Percentiles rank a stretch among this genome's conserved stretches.
phyloP scores from a whole-genome alignment of 371 early-diverging fungal genomes.

The Chytridium lagenaria region DNA sequence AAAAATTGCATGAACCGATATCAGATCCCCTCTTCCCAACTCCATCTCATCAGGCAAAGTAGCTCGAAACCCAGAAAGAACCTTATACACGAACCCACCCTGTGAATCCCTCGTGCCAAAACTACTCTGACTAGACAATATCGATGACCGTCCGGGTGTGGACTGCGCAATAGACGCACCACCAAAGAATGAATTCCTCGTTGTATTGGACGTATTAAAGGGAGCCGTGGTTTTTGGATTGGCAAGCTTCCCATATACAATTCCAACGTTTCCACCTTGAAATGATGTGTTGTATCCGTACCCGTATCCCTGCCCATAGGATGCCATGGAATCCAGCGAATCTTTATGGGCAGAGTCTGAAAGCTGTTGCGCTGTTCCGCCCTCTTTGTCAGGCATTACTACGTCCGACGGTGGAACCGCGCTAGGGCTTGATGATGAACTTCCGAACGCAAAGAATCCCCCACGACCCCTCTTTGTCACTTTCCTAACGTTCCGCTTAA shows the following conservation, averaged over 20 bases:
- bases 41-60: slow-evolving; percentile 4
- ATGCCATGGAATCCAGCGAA: background rate
- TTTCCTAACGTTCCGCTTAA: background rate
- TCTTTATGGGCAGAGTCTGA: background rate
- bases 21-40: slow-evolving; percentile 3
- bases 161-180: background rate
- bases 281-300: background rate
- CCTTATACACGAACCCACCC: slow-evolving; percentile 7
- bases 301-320: background rate
- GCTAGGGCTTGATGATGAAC: background rate
- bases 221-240: background rate
- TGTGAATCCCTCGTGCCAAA: slow-evolving; percentile 23
- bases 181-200: no score
- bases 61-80: background rate
- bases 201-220: background rate
- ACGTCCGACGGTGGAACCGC: background rate
- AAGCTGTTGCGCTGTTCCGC: background rate
- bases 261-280: background rate
- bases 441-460: no score
- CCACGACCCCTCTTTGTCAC: background rate
- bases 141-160: background rate
- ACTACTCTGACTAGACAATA: background rate
- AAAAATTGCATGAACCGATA: slow-evolving; percentile 13
- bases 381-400: background rate
- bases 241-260: background rate